Evolutionary conservation across 139 green algal genomes (phyloP).

Genomic region (Haematococcus sp.): DNA sequence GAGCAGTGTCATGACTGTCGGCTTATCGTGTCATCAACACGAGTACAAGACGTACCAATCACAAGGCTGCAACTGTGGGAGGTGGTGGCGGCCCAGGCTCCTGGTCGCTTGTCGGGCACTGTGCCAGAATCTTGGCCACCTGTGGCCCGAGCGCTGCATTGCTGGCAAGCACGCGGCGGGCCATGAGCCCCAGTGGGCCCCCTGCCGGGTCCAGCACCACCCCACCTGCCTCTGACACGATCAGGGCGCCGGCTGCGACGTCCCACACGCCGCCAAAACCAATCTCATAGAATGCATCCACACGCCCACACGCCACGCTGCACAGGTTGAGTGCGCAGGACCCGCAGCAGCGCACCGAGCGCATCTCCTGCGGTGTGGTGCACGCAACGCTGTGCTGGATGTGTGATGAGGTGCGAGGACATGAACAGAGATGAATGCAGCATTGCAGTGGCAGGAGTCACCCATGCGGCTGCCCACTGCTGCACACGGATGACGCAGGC

Average conservation of each 20-base stretch:
- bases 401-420: not conserved
- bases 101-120: conserved; percentile 22
- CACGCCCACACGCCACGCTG: conserved; percentile 74
- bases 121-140: conserved; percentile 37
- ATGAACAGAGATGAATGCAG: too few species aligned
- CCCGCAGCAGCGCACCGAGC: conserved; percentile 80
- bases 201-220: conserved; percentile 79
- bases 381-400: not conserved
- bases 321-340: conserved; percentile 89
- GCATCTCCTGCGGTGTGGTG: conserved; percentile 2
- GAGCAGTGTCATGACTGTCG: too few species aligned
- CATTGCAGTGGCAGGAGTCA: conserved; percentile 10
- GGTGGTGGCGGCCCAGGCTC: conserved; percentile 16
- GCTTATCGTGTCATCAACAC: too few species aligned
- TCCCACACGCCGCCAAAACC: conserved; percentile 90
- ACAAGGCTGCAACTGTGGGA: too few species aligned
- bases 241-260: conserved; percentile 48
- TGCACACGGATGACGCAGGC: too few species aligned
- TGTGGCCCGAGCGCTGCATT: conserved; percentile 49
- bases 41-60: too few species aligned
- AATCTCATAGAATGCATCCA: conserved; percentile 94
- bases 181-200: conserved; percentile 72
- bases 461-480: conserved; percentile 6
- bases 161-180: conserved; percentile 70
- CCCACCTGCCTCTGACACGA: conserved; percentile 75